These are phyloP conservation scores for Wakefieldia striispora DNA, from an alignment of 768 basidiomycete genomes.

Conservation along the genomic window DNA sequence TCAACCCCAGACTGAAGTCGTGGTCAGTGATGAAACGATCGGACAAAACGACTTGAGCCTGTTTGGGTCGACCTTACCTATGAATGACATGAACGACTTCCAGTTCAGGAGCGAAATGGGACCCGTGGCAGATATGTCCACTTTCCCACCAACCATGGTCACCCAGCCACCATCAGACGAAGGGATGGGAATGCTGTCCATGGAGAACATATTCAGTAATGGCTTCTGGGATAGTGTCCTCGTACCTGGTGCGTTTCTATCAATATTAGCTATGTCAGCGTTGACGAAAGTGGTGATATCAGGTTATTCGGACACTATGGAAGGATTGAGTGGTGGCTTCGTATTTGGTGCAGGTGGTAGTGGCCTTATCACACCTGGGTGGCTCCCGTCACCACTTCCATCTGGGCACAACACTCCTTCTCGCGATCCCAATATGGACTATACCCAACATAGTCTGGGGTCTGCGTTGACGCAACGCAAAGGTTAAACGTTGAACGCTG, in stretches of 20 bases:
- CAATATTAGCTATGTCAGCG: background rate
- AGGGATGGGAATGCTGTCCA: slow-evolving; percentile 54
- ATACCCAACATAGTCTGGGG: slow-evolving; percentile 26
- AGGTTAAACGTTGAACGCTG: slow-evolving; percentile 9
- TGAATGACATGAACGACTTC: slow-evolving; percentile 46
- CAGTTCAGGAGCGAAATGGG: slow-evolving; percentile 84
- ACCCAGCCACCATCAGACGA: slow-evolving; percentile 42
- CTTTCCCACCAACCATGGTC: slow-evolving; percentile 87
- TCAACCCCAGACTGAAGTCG: slow-evolving; percentile 19
- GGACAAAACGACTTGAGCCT: slow-evolving; percentile 30
- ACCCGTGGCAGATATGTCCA: slow-evolving; percentile 75
- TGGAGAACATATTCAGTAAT: slow-evolving; percentile 78
- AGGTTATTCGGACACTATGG: slow-evolving; percentile 81
- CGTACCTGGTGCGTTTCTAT: slow-evolving; percentile 64
- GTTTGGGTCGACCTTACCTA: slow-evolving; percentile 21
- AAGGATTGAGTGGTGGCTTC: slow-evolving; percentile 82
- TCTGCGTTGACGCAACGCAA: slow-evolving; percentile 26
- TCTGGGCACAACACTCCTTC: slow-evolving; percentile 52
- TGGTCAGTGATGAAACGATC: slow-evolving; percentile 17
- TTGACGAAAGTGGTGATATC: slow-evolving; percentile 6
- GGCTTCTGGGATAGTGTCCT: slow-evolving; percentile 89
- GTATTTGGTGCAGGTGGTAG: slow-evolving; percentile 83
- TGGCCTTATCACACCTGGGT: slow-evolving; percentile 75
- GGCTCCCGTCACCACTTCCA: slow-evolving; percentile 56
- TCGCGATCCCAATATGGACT: slow-evolving; percentile 27